A percentile compares a stretch with the other conserved stretches of the same genome.
Conservation (phyloP, 176 grass and related monocot genomes). For the Puccinellia tenuiflora region DNA sequence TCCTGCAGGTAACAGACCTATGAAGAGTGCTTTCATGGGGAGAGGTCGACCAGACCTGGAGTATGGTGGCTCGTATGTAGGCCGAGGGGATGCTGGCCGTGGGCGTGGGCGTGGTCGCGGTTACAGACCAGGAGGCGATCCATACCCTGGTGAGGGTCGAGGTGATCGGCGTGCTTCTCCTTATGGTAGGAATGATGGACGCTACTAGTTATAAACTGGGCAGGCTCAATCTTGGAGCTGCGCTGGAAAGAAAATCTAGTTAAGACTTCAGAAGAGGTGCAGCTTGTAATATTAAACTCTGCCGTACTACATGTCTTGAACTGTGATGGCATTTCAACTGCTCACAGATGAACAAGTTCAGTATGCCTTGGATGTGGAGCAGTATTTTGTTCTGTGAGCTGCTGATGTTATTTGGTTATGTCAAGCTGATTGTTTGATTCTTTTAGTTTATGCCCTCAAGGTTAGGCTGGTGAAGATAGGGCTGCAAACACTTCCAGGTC, state of each 20-base stretch:
- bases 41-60: constrained; percentile 39
- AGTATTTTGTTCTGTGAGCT: not conserved
- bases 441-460: not conserved
- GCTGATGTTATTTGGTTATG: not conserved
- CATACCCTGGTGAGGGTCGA: constrained; percentile 31
- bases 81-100: constrained; percentile 21
- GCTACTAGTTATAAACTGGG: constrained; percentile 19
- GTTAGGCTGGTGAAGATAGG: not conserved
- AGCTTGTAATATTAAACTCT: constrained; percentile 29
- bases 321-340: constrained; percentile 8
- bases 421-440: not conserved
- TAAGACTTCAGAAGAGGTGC: constrained; percentile 1
- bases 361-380: not conserved
- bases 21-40: constrained; percentile 42
- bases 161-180: constrained; percentile 30
- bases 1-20: constrained; percentile 37
- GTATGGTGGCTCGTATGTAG: constrained; percentile 32
- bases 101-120: constrained; percentile 24
- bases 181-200: constrained; percentile 37
- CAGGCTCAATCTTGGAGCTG: not conserved
- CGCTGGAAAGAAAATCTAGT: constrained; percentile 1
- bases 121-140: constrained; percentile 43
- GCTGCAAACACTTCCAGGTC: not conserved
- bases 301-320: constrained; percentile 1
- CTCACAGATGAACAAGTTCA: constrained; percentile 2